These are phyloP conservation scores for Aspergillus terreus DNA, from an alignment of 2,329 filamentous ascomycete genomes.

Conservation along the genomic window DNA sequence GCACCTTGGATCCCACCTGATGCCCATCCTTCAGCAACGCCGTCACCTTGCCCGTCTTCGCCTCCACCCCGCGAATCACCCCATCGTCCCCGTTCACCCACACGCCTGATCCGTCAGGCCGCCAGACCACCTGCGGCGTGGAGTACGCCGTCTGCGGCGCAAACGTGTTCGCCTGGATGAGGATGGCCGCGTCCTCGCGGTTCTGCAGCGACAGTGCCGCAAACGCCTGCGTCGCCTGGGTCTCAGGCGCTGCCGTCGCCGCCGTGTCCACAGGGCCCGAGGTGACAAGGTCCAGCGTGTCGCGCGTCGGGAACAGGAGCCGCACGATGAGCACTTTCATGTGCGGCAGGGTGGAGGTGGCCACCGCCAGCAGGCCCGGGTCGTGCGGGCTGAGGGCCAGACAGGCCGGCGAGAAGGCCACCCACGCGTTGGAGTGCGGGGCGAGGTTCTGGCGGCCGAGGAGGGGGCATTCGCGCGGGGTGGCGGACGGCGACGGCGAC, in stretches of 20 bases:
- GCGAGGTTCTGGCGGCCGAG: slow-evolving; percentile 59
- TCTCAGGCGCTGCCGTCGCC: slow-evolving; percentile 22
- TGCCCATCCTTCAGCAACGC: slow-evolving; percentile 50
- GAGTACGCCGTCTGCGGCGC: slow-evolving; percentile 63
- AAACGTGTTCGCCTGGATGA: slow-evolving; percentile 56
- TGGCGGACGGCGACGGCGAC: neutral
- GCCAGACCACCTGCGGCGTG: slow-evolving; percentile 59
- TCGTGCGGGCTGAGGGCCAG: slow-evolving; percentile 55
- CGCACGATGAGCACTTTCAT: slow-evolving; percentile 61
- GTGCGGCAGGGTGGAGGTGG: slow-evolving; percentile 57
- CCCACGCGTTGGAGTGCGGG: slow-evolving; percentile 61
- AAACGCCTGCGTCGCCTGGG: slow-evolving; percentile 52
- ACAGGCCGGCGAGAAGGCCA: slow-evolving; percentile 58
- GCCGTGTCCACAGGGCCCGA: slow-evolving; percentile 4
- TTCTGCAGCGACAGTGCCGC: slow-evolving; percentile 51
- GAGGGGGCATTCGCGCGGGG: slow-evolving; percentile 31
- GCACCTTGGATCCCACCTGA: slow-evolving; percentile 55
- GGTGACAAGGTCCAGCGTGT: slow-evolving; percentile 13
- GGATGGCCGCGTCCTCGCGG: slow-evolving; percentile 57
- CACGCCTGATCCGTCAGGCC: slow-evolving; percentile 58
- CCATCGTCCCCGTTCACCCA: slow-evolving; percentile 66
- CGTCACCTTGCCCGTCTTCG: slow-evolving; percentile 55
- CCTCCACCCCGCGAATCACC: slow-evolving; percentile 57
- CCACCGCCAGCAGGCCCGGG: slow-evolving; percentile 54
- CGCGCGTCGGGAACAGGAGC: slow-evolving; percentile 48